Evolutionary conservation across 768 basidiomycete genomes (phyloP), one percentile per base, ranked within the genome.

Genomic region (Xerocomus brunneocitrinus): DNA sequence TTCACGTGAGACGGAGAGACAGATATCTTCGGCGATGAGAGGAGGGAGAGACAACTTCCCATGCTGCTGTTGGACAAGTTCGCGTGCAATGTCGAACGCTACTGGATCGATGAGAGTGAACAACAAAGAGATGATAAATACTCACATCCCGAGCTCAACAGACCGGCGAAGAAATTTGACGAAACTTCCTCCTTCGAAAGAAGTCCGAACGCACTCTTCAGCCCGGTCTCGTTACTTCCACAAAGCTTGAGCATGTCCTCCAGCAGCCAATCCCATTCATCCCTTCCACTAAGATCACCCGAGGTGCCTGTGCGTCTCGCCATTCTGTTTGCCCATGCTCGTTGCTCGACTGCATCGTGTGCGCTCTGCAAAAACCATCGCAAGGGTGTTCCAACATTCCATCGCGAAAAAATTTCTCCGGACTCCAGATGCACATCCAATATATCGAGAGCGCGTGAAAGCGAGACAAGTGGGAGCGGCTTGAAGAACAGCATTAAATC

Each of bases 371-470:
- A 73, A 69, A 98, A 91, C 89, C 93, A 98, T n/a, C 84, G 79
- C 41, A 98, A 71, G 2, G 90, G 85, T 2, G 87, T 87, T 24
- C 89, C 80, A 2, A 88, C 88, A 61, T 79, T 80, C 94, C 95
- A 99, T 28, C 91, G 79, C 3, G 89, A 80, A 16, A 99, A 74
- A 41, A 93, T 91, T 69, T 98, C 95, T 22, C 91, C 95, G 0
- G 89, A 89, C 64, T 97, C 91, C 12, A 99, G 79, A 68, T 98
- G 95, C 2, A 95, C 82, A 69, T 98, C 95, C 48, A 98, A 79
- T 47, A 93, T 83, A 66, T 99, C 95, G 38, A 99, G 80, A 6
- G 86, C 84, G 49, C 82, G 80, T 0, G 94, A 95, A 8, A 98
- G 75, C 1, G 89, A 82, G 3, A 81, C 70, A 19, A 85, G 70